Conservation (phyloP, 768 basidiomycete species). For the Suillus ampliporus region DNA sequence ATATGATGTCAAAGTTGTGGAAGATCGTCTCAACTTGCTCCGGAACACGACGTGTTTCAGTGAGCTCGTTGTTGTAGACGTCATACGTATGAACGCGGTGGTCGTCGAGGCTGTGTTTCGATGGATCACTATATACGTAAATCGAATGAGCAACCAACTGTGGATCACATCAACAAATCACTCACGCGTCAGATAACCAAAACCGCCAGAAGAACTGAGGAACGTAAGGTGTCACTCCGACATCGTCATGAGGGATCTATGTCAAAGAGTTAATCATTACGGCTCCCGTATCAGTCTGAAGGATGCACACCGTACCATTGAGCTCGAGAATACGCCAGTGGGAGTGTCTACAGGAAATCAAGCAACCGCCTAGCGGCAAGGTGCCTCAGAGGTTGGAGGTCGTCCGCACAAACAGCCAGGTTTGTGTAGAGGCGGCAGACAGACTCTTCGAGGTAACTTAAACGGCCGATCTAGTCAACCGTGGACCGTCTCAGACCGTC, state of each 20-base stretch:
- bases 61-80: slow-evolving; percentile 55
- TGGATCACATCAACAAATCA: slow-evolving; percentile 11
- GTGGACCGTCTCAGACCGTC: slow-evolving; percentile 2
- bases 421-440: background rate
- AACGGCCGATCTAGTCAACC: slow-evolving; percentile 2
- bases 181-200: slow-evolving; percentile 53
- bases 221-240: slow-evolving; percentile 43
- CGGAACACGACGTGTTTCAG: slow-evolving; percentile 48
- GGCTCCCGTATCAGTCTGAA: background rate
- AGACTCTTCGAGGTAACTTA: background rate
- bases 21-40: slow-evolving; percentile 46
- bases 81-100: slow-evolving; percentile 58
- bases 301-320: background rate
- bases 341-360: background rate
- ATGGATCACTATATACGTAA: slow-evolving; percentile 25
- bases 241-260: background rate
- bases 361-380: no score
- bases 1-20: slow-evolving; percentile 43
- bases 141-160: background rate
- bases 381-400: background rate
- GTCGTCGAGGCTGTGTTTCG: slow-evolving; percentile 36
- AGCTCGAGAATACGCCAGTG: background rate
- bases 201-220: slow-evolving; percentile 55
- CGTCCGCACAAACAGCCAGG: slow-evolving; percentile 2
- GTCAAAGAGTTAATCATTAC: background rate